Conservation (phyloP, 352 stramenopile species). For the Phytophthora chlamydospora region DNA sequence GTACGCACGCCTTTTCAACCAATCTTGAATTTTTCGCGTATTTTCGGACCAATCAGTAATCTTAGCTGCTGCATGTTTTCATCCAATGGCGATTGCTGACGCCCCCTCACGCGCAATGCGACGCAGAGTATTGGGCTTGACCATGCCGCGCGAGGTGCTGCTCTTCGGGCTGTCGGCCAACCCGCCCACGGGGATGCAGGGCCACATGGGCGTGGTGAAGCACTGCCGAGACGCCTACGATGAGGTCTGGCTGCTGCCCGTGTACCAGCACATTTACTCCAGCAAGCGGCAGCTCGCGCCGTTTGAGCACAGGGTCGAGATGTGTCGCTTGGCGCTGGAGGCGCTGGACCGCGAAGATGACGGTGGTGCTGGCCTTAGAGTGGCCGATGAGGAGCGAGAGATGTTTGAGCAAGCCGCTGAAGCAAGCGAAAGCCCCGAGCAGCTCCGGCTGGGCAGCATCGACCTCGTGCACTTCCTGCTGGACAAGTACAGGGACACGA, state of each 20-base stretch:
- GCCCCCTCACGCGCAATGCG: constrained; percentile 2
- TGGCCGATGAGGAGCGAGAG: constrained; percentile 71
- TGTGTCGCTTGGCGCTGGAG: constrained; percentile 70
- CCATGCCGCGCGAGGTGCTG: constrained; percentile 53
- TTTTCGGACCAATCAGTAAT: background rate
- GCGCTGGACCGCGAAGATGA: constrained; percentile 26
- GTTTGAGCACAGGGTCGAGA: constrained; percentile 75
- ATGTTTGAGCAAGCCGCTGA: constrained; percentile 57
- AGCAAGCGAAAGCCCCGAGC: constrained; percentile 28
- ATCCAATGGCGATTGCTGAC: constrained; percentile 22
- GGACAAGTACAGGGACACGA: constrained; percentile 47
- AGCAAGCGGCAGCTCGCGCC: constrained; percentile 76
- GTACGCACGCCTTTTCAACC: constrained; percentile 19
- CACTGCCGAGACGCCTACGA: constrained; percentile 72
- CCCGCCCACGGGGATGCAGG: constrained; percentile 67
- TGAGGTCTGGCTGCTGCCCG: constrained; percentile 89
- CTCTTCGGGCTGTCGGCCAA: constrained; percentile 89
- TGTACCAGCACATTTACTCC: constrained; percentile 90
- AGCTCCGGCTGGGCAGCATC: constrained; percentile 69
- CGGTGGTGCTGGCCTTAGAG: constrained; percentile 41
- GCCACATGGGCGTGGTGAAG: constrained; percentile 84
- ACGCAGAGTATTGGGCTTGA: constrained; percentile 7
- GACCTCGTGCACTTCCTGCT: constrained; percentile 71
- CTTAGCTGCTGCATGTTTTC: background rate
- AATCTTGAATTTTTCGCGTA: constrained; percentile 9